Percentiles rank a stretch among this genome's conserved stretches.
Conservation (phyloP, 352 stramenopile species). For the Blastocystis sp. region DNA sequence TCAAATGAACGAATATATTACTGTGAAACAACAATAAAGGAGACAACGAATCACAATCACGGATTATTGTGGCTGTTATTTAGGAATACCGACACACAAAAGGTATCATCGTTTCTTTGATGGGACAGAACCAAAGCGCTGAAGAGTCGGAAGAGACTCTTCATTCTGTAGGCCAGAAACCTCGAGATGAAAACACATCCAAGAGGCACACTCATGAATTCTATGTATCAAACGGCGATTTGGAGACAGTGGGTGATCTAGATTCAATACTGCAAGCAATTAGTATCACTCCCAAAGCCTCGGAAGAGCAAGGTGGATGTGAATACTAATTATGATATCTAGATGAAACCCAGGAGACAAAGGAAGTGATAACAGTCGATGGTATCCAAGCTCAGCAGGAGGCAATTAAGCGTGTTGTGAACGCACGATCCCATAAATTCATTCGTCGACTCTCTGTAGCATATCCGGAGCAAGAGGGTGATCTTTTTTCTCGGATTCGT, state of each 20-base stretch:
- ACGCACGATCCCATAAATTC: constrained; percentile 36
- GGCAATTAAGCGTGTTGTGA: constrained; percentile 41
- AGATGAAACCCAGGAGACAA: background rate
- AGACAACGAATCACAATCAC: too few relatives aligned
- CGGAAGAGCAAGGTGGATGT: background rate
- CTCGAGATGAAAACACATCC: background rate
- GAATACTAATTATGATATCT: background rate
- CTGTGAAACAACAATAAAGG: background rate
- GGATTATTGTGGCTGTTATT: too few relatives aligned
- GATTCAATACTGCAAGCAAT: constrained; percentile 51
- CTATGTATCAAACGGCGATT: constrained; percentile 46
- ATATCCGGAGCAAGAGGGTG: constrained; percentile 9
- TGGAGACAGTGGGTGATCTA: constrained; percentile 49
- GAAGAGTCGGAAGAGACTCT: background rate
- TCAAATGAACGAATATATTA: background rate
- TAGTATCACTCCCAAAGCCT: background rate
- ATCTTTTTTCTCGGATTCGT: constrained; percentile 26
- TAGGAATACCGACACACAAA: background rate
- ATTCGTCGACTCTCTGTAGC: constrained; percentile 13
- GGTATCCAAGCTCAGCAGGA: constrained; percentile 34
- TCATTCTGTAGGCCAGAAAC: background rate
- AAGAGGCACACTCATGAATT: constrained; percentile 11
- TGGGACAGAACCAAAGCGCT: constrained; percentile 37
- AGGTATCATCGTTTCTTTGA: background rate
- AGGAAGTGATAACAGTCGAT: constrained; percentile 25